Percentiles rank a stretch among this genome's conserved stretches.
These are phyloP conservation scores for Schoenoplectus tabernaemontani DNA, from an alignment of 202 grass and related monocot genomes.

Conservation along the genomic window DNA sequence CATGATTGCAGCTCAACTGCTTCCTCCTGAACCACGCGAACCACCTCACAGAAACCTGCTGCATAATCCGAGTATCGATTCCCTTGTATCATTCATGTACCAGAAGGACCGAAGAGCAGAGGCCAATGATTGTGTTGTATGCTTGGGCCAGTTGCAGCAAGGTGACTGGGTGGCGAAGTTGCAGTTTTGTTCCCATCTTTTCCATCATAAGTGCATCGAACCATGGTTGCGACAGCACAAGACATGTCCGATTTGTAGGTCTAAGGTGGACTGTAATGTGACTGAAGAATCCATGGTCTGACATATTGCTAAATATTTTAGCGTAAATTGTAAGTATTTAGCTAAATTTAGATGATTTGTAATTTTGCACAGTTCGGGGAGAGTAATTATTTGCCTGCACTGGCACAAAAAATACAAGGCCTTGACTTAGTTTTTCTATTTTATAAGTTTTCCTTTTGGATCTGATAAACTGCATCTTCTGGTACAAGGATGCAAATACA, in stretches of 20 bases:
- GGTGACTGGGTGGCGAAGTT: neutral
- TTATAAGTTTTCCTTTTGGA: neutral
- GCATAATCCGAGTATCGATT: neutral
- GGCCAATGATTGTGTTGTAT: neutral
- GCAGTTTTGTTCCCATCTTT: neutral
- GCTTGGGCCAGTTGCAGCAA: neutral
- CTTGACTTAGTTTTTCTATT: neutral
- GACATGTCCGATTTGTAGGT: constrained; percentile 32
- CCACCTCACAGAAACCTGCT: neutral
- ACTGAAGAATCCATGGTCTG: neutral
- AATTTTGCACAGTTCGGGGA: neutral
- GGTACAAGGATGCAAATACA: neutral
- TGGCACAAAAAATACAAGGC: neutral
- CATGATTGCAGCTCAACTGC: neutral
- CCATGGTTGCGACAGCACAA: constrained; percentile 17
- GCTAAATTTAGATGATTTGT: neutral
- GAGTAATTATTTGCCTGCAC: neutral
- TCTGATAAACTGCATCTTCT: neutral
- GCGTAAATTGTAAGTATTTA: neutral
- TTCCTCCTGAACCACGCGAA: neutral
- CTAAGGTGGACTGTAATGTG: neutral
- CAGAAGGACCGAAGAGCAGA: neutral
- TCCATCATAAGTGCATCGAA: constrained; percentile 16
- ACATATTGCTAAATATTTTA: neutral
- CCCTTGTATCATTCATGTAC: neutral